Percentiles rank a stretch among this genome's conserved stretches.
Conservation (phyloP, 179 eudicot genomes). For the Silene noctiflora region DNA sequence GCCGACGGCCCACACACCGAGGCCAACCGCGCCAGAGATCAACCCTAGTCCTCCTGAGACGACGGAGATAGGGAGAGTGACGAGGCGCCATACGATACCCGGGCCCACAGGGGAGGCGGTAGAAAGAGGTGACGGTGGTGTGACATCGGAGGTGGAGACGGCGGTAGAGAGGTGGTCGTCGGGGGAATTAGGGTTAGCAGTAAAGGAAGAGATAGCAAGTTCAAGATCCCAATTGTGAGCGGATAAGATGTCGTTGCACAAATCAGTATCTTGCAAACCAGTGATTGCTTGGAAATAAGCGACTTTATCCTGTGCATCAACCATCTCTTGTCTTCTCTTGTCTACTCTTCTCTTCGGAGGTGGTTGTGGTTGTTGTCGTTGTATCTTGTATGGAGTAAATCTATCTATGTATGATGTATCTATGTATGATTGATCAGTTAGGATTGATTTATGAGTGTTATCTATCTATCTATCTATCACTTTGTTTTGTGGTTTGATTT, state of each 20-base stretch:
- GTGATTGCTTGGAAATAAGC: slow-evolving; percentile 86
- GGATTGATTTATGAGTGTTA: too few species aligned
- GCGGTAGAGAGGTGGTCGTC: slow-evolving; percentile 21
- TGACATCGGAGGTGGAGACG: neutral
- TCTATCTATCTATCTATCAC: too few species aligned
- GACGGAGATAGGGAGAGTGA: slow-evolving; percentile 67
- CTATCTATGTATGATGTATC: too few species aligned
- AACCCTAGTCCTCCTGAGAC: slow-evolving; percentile 69
- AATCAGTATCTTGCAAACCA: slow-evolving; percentile 68
- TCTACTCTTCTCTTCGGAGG: neutral
- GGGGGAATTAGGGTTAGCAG: slow-evolving; percentile 23
- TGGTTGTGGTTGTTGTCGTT: too few species aligned
- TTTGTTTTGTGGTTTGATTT: too few species aligned
- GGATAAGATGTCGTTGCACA: slow-evolving; percentile 75
- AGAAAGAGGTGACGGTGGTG: slow-evolving; percentile 24
- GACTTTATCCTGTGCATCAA: slow-evolving; percentile 50
- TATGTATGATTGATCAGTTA: too few species aligned
- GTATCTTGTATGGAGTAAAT: too few species aligned
- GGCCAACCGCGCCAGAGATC: slow-evolving; percentile 64
- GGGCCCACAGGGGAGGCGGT: slow-evolving; percentile 35
- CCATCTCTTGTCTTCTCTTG: slow-evolving; percentile 22
- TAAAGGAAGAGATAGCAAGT: slow-evolving; percentile 60
- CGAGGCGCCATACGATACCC: slow-evolving; percentile 56
- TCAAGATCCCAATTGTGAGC: slow-evolving; percentile 95
- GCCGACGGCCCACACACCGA: slow-evolving; percentile 80